Base-by-base conservation (phyloP, 257 asterid genomes). In the Dorcoceras hygrometricum region DNA sequence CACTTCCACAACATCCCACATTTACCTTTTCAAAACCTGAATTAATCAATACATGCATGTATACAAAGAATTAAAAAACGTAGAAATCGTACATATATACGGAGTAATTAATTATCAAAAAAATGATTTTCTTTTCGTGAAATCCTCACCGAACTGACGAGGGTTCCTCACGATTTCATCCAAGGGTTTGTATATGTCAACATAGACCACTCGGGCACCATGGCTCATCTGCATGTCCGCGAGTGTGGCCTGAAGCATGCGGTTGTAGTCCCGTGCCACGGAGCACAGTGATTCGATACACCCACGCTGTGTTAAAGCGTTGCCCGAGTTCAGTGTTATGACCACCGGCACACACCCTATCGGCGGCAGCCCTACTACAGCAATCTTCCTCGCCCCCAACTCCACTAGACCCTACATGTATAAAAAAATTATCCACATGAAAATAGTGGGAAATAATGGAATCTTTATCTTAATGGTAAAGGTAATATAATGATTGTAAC, bases 1-100 rank as follows among this genome's bases (percentile, higher is more conserved):
- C 95, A 62, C 79, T 89, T 39, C 92, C 96, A 57, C 96, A 87
- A 43, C 96, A 87, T 0, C 96, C 95, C 12, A 20, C 31, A n/a
- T 70, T 67, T 20, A 80, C 87, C 7, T 71, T 66, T 1, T 72
- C 77, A 66, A 83, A 83, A 56, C 95, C 96, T 89, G 57, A 27
- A n/a, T n/a, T n/a, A 59, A 62, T 18, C 23, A 2, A 48, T 23
- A 10, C 10, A 32, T 32, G 6, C 6, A 4, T 28, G 6, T 6
- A 24, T 12, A 24, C n/a, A n/a, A n/a, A n/a, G n/a, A n/a, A n/a
- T n/a, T n/a, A n/a, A n/a, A n/a, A n/a, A n/a, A n/a, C n/a, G n/a
- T n/a, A n/a, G n/a, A n/a, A n/a, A n/a, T n/a, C n/a, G n/a, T 24
- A 14, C 18, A 24, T 5, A 3, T 20, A 48, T n/a, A n/a, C n/a